phyloP scores from a whole-genome alignment of 345 rosid species.

The Lagerstroemia speciosa region DNA sequence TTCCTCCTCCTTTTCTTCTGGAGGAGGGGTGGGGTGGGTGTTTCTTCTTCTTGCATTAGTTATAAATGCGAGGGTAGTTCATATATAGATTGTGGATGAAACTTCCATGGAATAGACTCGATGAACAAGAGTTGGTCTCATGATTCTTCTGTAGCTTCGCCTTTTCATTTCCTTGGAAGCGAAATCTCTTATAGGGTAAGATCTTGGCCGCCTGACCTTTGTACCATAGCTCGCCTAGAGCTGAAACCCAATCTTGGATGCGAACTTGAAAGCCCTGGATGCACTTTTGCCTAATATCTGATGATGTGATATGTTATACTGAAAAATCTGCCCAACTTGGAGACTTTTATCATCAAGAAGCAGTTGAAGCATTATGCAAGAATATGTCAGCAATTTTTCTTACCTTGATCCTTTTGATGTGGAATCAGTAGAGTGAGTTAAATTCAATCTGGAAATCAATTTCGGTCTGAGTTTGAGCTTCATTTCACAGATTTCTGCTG shows the following conservation, averaged over 20 bases:
- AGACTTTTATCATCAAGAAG: neutral
- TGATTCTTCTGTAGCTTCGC: neutral
- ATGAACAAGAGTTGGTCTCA: neutral
- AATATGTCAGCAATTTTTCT: neutral
- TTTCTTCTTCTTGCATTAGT: neutral
- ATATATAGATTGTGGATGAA: neutral
- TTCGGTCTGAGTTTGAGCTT: neutral
- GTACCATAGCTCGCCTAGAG: neutral
- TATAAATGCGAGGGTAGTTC: neutral
- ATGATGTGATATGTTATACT: neutral
- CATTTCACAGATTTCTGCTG: neutral
- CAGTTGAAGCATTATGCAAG: neutral
- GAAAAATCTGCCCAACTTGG: neutral
- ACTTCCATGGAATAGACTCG: neutral
- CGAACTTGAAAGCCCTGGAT: neutral
- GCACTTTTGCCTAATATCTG: neutral
- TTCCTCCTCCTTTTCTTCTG: too few species aligned
- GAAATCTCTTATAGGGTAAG: neutral
- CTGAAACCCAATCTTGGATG: neutral
- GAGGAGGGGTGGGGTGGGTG: too few species aligned
- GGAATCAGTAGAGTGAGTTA: neutral
- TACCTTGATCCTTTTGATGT: neutral
- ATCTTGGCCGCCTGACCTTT: neutral
- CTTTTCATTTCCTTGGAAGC: neutral
- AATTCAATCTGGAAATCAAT: neutral